phyloP scores from a whole-genome alignment of 352 stramenopile genomes.

The Phytophthora niederhauseri region DNA sequence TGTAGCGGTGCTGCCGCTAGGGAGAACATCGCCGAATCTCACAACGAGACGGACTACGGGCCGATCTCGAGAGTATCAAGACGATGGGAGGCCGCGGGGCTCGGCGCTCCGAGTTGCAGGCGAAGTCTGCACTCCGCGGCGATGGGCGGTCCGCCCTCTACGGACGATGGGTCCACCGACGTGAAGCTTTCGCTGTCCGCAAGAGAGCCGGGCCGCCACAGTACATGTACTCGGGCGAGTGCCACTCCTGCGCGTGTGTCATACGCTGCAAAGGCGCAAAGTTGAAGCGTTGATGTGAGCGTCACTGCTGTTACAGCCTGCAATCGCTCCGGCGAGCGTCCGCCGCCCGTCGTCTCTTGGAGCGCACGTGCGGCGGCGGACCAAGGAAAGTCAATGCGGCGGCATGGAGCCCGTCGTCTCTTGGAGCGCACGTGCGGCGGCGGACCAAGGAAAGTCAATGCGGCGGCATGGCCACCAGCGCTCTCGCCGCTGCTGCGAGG shows the following conservation, averaged over 20 bases:
- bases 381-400: constrained; percentile 9
- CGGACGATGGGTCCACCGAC: constrained; percentile 14
- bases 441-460: constrained; percentile 10
- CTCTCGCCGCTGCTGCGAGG: constrained; percentile 8
- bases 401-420: constrained; percentile 2
- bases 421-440: constrained; percentile 4
- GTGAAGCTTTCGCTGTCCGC: constrained; percentile 19
- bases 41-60: background rate
- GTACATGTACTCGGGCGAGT: constrained; percentile 8
- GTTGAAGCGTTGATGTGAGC: constrained; percentile 24
- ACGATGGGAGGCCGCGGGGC: constrained; percentile 12
- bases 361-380: constrained; percentile 2
- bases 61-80: constrained; percentile 26
- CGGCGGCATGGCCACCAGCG: constrained; percentile 8
- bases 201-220: constrained; percentile 16
- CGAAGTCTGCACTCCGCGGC: background rate
- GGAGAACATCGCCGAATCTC: constrained; percentile 7
- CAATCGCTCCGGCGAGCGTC: background rate
- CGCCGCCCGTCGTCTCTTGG: background rate
- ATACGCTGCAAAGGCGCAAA: constrained; percentile 12
- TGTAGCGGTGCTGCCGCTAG: background rate
- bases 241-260: constrained; percentile 17
- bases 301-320: background rate
- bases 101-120: background rate
- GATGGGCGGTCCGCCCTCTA: constrained; percentile 26